phyloP scores from a whole-genome alignment of 2,329 filamentous ascomycete species.

The Colletotrichum noveboracense region DNA sequence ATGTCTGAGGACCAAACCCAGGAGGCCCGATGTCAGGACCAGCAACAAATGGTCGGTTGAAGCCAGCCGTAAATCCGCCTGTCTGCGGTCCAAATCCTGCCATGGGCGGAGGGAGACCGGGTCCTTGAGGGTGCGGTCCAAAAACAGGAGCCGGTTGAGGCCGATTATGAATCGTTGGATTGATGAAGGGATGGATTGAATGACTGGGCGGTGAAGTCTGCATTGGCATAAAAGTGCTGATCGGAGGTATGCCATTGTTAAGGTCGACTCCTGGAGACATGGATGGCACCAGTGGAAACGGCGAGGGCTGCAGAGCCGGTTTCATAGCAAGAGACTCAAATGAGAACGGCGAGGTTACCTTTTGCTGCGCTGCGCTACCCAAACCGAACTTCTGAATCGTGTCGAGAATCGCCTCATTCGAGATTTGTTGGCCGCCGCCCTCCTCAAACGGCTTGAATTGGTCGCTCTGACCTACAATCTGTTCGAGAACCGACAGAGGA shows the following conservation, averaged over 20 bases:
- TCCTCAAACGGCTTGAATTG: neutral
- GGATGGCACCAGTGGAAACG: neutral
- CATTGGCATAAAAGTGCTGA: neutral
- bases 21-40: neutral
- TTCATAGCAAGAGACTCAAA: neutral
- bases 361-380: neutral
- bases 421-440: neutral
- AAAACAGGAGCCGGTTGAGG: neutral
- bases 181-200: neutral
- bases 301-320: neutral
- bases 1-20: neutral
- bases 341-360: neutral
- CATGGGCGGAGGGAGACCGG: neutral
- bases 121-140: neutral
- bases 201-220: neutral
- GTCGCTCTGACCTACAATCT: neutral
- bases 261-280: neutral
- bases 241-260: neutral
- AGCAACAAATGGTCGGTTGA: neutral
- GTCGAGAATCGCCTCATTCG: slow-evolving; percentile 1
- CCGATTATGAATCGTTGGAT: neutral
- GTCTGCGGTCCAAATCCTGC: neutral
- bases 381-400: slow-evolving; percentile 7
- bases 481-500: slow-evolving; percentile 2
- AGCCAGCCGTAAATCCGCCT: neutral